Evolutionary conservation across 495 filamentous ascomycete species (phyloP), one percentile per base, ranked within the genome.

Genomic region (Neurospora tetrasperma): DNA sequence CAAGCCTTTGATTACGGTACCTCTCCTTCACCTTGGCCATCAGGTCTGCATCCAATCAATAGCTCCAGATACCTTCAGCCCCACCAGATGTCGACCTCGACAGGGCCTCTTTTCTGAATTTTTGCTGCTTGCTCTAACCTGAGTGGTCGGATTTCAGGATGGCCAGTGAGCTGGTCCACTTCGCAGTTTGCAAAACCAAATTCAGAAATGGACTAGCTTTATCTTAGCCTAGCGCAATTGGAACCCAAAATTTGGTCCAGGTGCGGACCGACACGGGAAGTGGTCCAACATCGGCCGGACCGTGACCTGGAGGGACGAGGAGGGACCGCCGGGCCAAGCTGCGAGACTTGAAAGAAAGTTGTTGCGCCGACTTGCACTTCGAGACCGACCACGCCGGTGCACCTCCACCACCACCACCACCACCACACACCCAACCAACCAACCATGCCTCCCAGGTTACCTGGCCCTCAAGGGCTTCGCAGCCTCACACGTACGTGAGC

Each of bases 381-480:
- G 54, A 70, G 69, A 70, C 14, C 35, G 69, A 70, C 69, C 40
- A 62, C 54, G 54, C 54, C 54, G 23, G 54, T 62, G 54, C 54
- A 62, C 54, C 54, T 62, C 54, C 54, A 62, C 54, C 54, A 62
- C 54, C 54, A 62, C 72, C 42, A 70, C 46, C 35, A 38, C 27
- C 27, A 31, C 27, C 27, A 31, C 27, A 31, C 27, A 31, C 35
- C 4, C 35, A 38, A 4, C 35, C 35, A 38, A 38, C 0, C 35
- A 38, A 76, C 48, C 48, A 96, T 96, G 93, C 88, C 93, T 77
- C 92, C 90, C 35, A 90, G 92, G 85, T 85, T 94, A 84, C 84
- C 89, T 71, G 76, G 87, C 72, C 83, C 88, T 73, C 85, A 89
- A 78, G 88, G 89, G 79, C 83, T 90, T 42, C 87, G 88, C 79